Base-by-base conservation (phyloP, 2,329 filamentous ascomycete species). In the Biscogniauxia sp. region DNA sequence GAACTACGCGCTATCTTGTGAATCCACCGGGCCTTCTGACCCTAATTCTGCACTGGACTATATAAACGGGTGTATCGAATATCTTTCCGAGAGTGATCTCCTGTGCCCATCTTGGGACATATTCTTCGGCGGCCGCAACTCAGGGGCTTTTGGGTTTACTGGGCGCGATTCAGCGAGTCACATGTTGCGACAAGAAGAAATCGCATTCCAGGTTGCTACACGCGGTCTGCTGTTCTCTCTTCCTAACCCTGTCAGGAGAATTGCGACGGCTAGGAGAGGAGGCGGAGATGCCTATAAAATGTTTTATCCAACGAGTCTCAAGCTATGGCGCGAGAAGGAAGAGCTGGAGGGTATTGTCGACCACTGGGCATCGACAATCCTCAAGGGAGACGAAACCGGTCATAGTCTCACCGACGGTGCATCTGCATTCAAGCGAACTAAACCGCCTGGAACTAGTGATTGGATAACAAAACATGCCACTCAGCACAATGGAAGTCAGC, bases 131-230 rank as follows among this genome's bases (percentile, higher is more conserved):
- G 85, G 85, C 0, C 79, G 82, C 45, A 85, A 87, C 2, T 79
- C 77, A 32, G 61, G 67, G 20, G 75, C 78, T 6, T 78, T 78
- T 5, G 79, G 82, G 23, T 80, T 72, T 76, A 77, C 67, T 66
- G 83, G 78, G 70, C 80, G 76, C 77, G 81, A 88, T 73, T 80
- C 82, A 0, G 84, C 84, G 20, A 86, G 87, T 57, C 94, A 97
- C 62, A 82, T 88, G 15, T 78, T 98, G 9, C 88, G 93, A 6
- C 94, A 98, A 75, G 93, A 97, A 64, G 95, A 99, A 72, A 93
- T 99, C 72, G 88, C 90, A 23, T 98, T 97, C 66, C 92, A 99
- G 66, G 88, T 94, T 19, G 93, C 93, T 4, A 91, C 96, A 0
- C 87, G 93, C 13, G 95, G 95, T 0, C 77, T 98, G 55, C 77